Conservation (phyloP, 352 stramenopile species). For the Pythium guiyangense region DNA sequence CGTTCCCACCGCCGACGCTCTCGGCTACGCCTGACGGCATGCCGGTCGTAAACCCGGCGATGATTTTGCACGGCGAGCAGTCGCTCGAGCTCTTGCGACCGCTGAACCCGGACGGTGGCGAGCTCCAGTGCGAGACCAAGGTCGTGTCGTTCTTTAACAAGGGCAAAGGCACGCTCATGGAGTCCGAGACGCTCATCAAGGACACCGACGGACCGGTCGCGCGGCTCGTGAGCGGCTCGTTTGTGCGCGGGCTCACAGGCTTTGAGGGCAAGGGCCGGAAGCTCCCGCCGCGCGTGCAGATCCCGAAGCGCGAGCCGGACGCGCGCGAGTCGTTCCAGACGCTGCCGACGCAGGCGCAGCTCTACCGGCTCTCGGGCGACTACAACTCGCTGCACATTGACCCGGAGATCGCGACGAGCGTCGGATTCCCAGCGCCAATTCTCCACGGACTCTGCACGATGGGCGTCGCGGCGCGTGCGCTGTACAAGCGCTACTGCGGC, state of each 20-base stretch:
- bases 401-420: constrained; percentile 69
- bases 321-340: constrained; percentile 61
- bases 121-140: constrained; percentile 51
- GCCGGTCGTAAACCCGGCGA: constrained; percentile 71
- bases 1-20: constrained; percentile 75
- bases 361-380: constrained; percentile 94
- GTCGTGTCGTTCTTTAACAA: constrained; percentile 85
- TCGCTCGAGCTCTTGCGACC: constrained; percentile 76
- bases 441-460: constrained; percentile 94
- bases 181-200: constrained; percentile 78
- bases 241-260: constrained; percentile 73
- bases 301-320: constrained; percentile 70
- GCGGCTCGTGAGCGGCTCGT: constrained; percentile 76
- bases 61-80: constrained; percentile 86
- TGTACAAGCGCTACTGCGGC: constrained; percentile 78
- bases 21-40: constrained; percentile 57
- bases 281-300: constrained; percentile 62
- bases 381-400: constrained; percentile 95
- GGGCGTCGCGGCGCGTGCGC: constrained; percentile 72
- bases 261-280: constrained; percentile 68
- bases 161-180: constrained; percentile 78
- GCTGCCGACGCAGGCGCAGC: constrained; percentile 68
- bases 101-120: constrained; percentile 51
- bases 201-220: constrained; percentile 59
- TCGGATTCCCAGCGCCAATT: constrained; percentile 84